Base-by-base conservation (phyloP, 805 yeast genomes). In the Ogataea saltuana region DNA sequence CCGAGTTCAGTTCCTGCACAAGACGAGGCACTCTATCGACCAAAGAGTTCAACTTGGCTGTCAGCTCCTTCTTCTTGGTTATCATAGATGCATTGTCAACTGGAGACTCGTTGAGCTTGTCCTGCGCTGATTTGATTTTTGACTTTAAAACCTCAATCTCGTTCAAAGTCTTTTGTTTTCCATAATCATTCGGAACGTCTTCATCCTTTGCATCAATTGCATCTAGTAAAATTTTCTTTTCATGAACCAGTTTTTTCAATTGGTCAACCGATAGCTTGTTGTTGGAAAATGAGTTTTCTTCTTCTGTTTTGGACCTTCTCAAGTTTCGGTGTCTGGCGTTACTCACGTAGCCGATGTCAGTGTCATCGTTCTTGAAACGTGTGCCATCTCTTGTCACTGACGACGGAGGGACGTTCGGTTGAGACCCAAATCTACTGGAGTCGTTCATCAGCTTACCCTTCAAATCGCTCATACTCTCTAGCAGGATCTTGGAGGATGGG, bases 331-430 rank as follows among this genome's bases (percentile, higher is more conserved):
- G 82, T 51, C 87, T 75, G 2, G 91, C 78, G 38, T 54, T 61
- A 36, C 67, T 60, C 18, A 79, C 80, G 51, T 89, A 89, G 1
- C 80, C 77, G 26, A 80, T 67, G 39, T 78, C 78, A 45, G 76
- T 77, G 54, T 85, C 96, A 58, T 89, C 81, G 60, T 88, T 85
- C 56, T 85, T 87, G 69, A 77, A 85, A 41, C 78, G 72, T 1
- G 84, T 68, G 2, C 79, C 80, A 48, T 66, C 80, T 51, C 62
- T 69, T 6, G 61, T 49, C 23, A 68, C 61, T 39, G 68, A 66
- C 42, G 54, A 34, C 49, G 42, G 11, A n/a, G 48, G 42, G 22
- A 54, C 49, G 32, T 53, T 48, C 16, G 23, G 28, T 25, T 22
- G 38, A 36, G 46, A 46, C 44, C 61, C 36, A 8, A 56, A 53